Base-by-base conservation (phyloP, 2,329 filamentous ascomycete genomes). In the Colletotrichum cereale region DNA sequence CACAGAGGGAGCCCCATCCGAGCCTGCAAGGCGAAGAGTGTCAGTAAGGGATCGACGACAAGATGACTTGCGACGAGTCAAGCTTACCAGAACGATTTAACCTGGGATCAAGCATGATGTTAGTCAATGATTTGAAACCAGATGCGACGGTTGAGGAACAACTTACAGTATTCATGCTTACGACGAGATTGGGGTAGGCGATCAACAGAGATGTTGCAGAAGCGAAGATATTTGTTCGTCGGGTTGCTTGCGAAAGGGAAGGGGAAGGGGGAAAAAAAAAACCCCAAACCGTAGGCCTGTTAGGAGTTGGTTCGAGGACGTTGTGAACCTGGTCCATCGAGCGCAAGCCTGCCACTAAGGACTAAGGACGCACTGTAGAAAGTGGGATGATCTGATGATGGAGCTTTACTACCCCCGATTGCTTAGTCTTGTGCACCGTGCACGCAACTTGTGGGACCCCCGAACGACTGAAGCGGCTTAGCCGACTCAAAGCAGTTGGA, bases 1-100 rank as follows among this genome's bases (percentile, higher is more conserved):
- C 87, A 80, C 95, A 96, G 66, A 98, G 89, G 61, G 94, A 89
- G 76, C 93, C 95, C 96, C 94, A 98, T 79, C 96, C 96, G 79
- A 96, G 85, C 93, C 95, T 97, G 75, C 56, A 56, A 72, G 65
- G 71, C 52, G 57, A 63, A 36, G 61, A 56, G 29, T 29, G 65
- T 77, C 50, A 76, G 74, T 58, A 62, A 21, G 16, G 52, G 48
- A 38, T 50, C 10, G 21, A 60, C 42, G 50, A 64, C 26, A 24
- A 68, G 34, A 55, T 44, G 64, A 24, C 58, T 58, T 58, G 65
- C 50, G 63, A 66, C 67, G 47, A 52, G 53, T 56, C 56, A 65
- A 63, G 77, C 84, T 75, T 84, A 91, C 90, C 90, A 92, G 83
- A 92, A 91, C 63, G 90, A 91, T 84, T 86, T 89, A 74, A 88